A percentile compares a stretch with the other conserved stretches of the same genome.
Conservation (phyloP, 768 basidiomycete genomes). For the Ephemerocybe angulata region DNA sequence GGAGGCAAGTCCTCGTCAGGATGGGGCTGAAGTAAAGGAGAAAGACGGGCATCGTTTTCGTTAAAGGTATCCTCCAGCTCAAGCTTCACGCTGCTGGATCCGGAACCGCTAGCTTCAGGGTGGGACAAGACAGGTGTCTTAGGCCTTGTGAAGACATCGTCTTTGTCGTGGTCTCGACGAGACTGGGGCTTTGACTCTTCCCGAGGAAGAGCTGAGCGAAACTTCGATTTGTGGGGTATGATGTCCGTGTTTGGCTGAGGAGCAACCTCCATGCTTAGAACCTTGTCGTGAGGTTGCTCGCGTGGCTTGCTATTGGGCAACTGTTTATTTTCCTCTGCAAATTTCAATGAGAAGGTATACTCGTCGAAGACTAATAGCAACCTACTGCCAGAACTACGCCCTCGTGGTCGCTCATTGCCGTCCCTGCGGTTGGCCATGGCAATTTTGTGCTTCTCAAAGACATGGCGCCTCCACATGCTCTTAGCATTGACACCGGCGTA, state of each 20-base stretch:
- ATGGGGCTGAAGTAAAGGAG: conserved; percentile 5
- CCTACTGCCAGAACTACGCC: conserved; percentile 65
- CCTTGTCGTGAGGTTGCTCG: conserved; percentile 40
- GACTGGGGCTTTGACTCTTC: conserved; percentile 19
- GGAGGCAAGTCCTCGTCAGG: neutral
- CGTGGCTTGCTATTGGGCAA: conserved; percentile 19
- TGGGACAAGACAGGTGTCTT: neutral
- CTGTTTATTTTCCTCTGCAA: conserved; percentile 57
- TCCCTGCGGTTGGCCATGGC: conserved; percentile 86
- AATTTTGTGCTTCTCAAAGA: conserved; percentile 87
- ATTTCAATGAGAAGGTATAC: conserved; percentile 8
- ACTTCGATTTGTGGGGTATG: conserved; percentile 41
- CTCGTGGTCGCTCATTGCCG: conserved; percentile 57
- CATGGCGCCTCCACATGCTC: conserved; percentile 88
- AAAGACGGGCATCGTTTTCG: conserved; percentile 1
- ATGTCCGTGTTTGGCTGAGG: conserved; percentile 35
- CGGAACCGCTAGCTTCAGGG: neutral
- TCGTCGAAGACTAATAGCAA: conserved; percentile 10
- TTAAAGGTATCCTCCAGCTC: neutral
- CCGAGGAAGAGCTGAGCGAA: conserved; percentile 32
- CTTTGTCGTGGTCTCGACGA: conserved; percentile 17
- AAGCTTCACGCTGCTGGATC: neutral
- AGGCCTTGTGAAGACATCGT: neutral
- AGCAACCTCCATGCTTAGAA: conserved; percentile 38
- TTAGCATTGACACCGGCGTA: conserved; percentile 88